Conservation (phyloP, 1,284 basidiomycete genomes). For the Blastosporella zonata region DNA sequence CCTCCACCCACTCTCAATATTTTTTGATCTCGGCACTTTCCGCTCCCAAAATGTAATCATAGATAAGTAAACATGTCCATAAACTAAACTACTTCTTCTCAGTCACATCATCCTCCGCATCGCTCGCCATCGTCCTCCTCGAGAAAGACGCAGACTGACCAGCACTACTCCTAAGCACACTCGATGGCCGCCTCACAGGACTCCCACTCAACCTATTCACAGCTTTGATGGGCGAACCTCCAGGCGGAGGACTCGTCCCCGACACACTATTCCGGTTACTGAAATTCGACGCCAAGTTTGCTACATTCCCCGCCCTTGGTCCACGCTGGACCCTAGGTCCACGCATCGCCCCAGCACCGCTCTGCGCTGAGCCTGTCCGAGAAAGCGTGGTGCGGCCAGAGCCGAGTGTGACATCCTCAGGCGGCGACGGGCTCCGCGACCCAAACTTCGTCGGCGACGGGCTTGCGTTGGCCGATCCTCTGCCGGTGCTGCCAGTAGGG, state of each 20-base stretch:
- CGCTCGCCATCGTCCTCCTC: slow-evolving; percentile 74
- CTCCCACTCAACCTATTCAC: slow-evolving; percentile 46
- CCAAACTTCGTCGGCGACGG: slow-evolving; percentile 32
- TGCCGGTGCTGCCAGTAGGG: slow-evolving; percentile 23
- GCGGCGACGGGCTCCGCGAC: slow-evolving; percentile 40
- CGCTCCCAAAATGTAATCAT: slow-evolving; percentile 1
- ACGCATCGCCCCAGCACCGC: slow-evolving; percentile 36
- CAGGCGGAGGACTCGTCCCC: slow-evolving; percentile 32
- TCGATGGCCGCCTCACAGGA: slow-evolving; percentile 40
- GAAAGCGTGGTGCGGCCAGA: slow-evolving; percentile 30
- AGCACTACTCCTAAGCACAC: slow-evolving; percentile 45
- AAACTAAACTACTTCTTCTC: slow-evolving; percentile 30
- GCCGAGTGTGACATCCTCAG: slow-evolving; percentile 24
- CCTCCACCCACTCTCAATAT: slow-evolving; percentile 10
- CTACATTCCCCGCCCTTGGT: slow-evolving; percentile 50
- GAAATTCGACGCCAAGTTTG: slow-evolving; percentile 52
- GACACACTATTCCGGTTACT: slow-evolving; percentile 43
- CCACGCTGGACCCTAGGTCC: slow-evolving; percentile 47
- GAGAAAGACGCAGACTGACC: slow-evolving; percentile 44
- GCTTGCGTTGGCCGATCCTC: slow-evolving; percentile 27
- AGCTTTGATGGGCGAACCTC: slow-evolving; percentile 21
- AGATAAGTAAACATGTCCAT: slow-evolving; percentile 8
- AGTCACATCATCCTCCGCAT: slow-evolving; percentile 73
- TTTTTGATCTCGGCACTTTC: slow-evolving; percentile 21
- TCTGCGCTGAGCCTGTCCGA: slow-evolving; percentile 34